Base-by-base conservation (phyloP, 2,329 filamentous ascomycete genomes). In the Bisporella sp. region DNA sequence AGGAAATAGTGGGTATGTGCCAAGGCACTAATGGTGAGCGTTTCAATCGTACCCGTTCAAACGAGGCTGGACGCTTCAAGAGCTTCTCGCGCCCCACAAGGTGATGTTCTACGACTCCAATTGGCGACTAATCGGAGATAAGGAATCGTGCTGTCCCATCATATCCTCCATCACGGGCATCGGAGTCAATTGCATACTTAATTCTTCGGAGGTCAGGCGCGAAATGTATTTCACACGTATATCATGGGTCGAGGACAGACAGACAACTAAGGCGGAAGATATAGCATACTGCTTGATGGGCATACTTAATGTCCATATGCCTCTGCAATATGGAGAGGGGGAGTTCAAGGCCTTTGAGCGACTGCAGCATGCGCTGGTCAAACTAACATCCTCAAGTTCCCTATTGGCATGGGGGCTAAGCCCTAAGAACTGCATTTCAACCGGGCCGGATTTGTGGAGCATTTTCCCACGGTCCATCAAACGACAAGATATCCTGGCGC, bases 251-350 rank as follows among this genome's bases (percentile, higher is more conserved):
- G 59, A 67, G 1, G 46, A 57, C 3, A 61, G 71, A 0, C 31
- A 56, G 1, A 71, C 69, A 0, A 65, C 60, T 0, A 52, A 66
- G 4, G 11, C 44, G 0, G 71, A 74, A 43, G 72, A 73, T 41
- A 62, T 63, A n/a, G 69, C 71, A 0, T 74, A 74, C 35, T 71
- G 64, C 8, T 57, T 74, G 0, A 50, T 74, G 4, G 72, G 72
- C 0, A 60, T 74, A 0, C 73, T 74, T 31, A 60, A 60, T 1
- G 62, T 74, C 31, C 67, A 69, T 35, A 71, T 74, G 66, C 65
- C 71, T 0, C 53, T 73, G 3, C 37, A 73, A 0, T 74, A 74
- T 48, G 43, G 71, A 1, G 66, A 70, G 41, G 61, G 43, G 6
- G 9, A 21, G 29, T 7, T 11, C 9, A 42, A 42, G 8, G 41